phyloP scores from a whole-genome alignment of 495 filamentous ascomycete species.

The Neurospora pannonica region DNA sequence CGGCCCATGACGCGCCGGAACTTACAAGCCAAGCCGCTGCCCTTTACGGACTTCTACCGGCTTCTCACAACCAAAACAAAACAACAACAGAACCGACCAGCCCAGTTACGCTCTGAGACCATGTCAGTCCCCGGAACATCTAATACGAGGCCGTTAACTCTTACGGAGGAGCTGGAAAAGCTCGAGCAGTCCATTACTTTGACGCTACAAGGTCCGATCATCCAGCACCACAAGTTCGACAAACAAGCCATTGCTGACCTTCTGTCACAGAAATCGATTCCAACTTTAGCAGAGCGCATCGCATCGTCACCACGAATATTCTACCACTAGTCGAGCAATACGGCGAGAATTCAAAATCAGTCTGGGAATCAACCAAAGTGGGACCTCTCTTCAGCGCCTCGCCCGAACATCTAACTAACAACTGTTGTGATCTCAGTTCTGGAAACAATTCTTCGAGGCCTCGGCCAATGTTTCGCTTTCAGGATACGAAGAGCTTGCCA shows the following conservation, averaged over 20 bases:
- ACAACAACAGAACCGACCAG: not conserved
- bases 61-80: not conserved
- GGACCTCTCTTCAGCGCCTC: not conserved
- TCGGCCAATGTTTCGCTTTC: constrained; percentile 96
- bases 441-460: constrained; percentile 99
- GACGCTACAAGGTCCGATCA: constrained; percentile 71
- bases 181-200: constrained; percentile 94
- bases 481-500: constrained; percentile 75
- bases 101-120: not conserved
- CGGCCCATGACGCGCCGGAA: not conserved
- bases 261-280: constrained; percentile 75
- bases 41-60: not conserved
- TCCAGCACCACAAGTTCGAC: not conserved
- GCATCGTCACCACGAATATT: constrained; percentile 90
- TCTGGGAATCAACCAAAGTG: constrained; percentile 96
- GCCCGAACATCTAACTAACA: constrained; percentile 3
- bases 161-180: constrained; percentile 94
- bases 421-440: constrained; percentile 54
- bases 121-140: constrained; percentile 40
- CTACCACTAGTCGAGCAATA: constrained; percentile 94
- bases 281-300: constrained; percentile 94
- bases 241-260: constrained; percentile 3
- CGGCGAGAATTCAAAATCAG: constrained; percentile 81
- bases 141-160: constrained; percentile 56
- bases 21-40: not conserved